Conservation (phyloP, 2,329 filamentous ascomycete genomes). For the Drechslera avenae region DNA sequence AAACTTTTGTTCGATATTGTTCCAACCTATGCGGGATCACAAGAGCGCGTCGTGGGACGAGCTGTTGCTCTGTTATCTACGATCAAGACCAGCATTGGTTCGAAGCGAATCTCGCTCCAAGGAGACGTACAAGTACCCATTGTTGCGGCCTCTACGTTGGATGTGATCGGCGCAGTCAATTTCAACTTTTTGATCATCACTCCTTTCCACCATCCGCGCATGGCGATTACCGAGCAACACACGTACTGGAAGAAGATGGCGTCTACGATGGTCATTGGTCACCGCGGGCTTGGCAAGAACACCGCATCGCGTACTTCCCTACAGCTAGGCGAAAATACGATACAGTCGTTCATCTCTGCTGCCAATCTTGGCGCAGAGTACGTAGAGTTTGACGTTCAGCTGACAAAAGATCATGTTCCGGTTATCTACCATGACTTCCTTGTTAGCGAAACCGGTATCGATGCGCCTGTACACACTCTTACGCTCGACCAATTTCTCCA, state of each 20-base stretch:
- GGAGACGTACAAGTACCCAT: slow-evolving; percentile 93
- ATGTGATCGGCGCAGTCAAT: slow-evolving; percentile 92
- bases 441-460: slow-evolving; percentile 95
- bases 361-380: slow-evolving; percentile 85
- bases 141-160: slow-evolving; percentile 76
- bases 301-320: slow-evolving; percentile 80
- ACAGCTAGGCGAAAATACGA: slow-evolving; percentile 94
- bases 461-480: slow-evolving; percentile 92
- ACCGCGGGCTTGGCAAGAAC: slow-evolving; percentile 85
- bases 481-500: slow-evolving; percentile 96
- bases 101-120: slow-evolving; percentile 87
- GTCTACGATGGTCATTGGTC: slow-evolving; percentile 81
- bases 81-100: slow-evolving; percentile 80
- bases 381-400: slow-evolving; percentile 83
- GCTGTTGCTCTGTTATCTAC: slow-evolving; percentile 87
- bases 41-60: slow-evolving; percentile 83
- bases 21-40: slow-evolving; percentile 85
- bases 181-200: slow-evolving; percentile 97
- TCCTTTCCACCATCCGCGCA: slow-evolving; percentile 90
- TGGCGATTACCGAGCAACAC: slow-evolving; percentile 86
- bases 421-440: slow-evolving; percentile 99
- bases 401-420: slow-evolving; percentile 98
- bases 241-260: slow-evolving; percentile 96
- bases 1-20: slow-evolving; percentile 94
- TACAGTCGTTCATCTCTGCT: slow-evolving; percentile 93